These are phyloP conservation scores for Cordyceps militaris DNA, from an alignment of 2,329 filamentous ascomycete genomes.

Conservation along the genomic window DNA sequence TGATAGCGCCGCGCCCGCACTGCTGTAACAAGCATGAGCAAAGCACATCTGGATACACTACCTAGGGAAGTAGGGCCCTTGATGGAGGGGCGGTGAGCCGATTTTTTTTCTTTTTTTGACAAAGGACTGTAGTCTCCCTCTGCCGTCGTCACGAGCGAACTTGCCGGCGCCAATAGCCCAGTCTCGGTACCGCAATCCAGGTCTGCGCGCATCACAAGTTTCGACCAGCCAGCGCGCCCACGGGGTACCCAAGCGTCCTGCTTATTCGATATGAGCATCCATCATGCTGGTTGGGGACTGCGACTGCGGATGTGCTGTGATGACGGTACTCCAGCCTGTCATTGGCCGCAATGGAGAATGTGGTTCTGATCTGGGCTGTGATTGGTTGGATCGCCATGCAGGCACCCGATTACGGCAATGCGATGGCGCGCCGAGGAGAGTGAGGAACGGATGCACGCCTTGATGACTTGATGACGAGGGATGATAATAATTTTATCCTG, in stretches of 20 bases:
- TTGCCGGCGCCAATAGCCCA: background rate
- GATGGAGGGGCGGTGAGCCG: background rate
- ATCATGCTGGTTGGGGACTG: background rate
- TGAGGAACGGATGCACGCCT: background rate
- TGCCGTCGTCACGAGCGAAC: background rate
- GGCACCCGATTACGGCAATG: constrained; percentile 8
- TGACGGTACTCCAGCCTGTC: background rate
- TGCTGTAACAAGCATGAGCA: background rate
- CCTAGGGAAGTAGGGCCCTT: background rate
- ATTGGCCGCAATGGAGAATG: constrained; percentile 17
- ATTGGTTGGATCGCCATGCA: constrained; percentile 15
- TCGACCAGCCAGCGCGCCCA: constrained; percentile 1
- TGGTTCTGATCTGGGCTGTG: constrained; percentile 15
- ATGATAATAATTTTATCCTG: no score
- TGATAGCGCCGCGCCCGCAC: background rate
- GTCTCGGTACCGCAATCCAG: background rate
- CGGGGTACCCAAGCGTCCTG: background rate
- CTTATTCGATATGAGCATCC: background rate
- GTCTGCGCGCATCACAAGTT: background rate
- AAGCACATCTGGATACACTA: background rate
- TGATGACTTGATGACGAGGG: background rate
- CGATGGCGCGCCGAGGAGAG: background rate
- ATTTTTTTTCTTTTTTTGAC: no score
- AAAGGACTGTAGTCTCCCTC: background rate
- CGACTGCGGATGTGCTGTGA: background rate